Percentiles rank a stretch among this genome's conserved stretches.
Evolutionary conservation across 345 rosid species (phyloP).

Genomic region (Sonneratia alba): DNA sequence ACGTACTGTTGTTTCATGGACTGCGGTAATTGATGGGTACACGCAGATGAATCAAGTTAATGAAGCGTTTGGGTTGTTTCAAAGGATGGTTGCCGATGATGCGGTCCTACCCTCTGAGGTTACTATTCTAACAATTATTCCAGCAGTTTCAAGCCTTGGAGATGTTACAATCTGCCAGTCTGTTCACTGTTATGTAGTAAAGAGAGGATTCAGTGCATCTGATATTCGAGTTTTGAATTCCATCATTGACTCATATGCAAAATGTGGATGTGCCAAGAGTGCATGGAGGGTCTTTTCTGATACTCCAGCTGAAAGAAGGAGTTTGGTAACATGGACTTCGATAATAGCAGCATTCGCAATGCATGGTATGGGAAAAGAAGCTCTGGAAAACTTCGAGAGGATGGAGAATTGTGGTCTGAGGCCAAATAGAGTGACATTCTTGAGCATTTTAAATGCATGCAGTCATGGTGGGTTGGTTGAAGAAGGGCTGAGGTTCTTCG

Average conservation of each 20-base stretch:
- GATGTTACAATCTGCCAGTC: constrained; percentile 38
- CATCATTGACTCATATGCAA: constrained; percentile 58
- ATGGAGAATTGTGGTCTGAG: constrained; percentile 51
- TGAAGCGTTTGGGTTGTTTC: constrained; percentile 58
- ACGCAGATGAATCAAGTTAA: constrained; percentile 30
- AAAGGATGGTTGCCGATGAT: constrained; percentile 48
- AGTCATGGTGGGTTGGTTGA: constrained; percentile 84
- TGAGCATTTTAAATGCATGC: constrained; percentile 72
- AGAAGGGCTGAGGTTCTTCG: constrained; percentile 52
- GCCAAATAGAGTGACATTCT: constrained; percentile 60
- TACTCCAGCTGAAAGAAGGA: constrained; percentile 31
- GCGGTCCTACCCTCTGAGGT: constrained; percentile 47
- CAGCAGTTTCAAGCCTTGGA: constrained; percentile 45
- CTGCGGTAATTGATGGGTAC: constrained; percentile 71
- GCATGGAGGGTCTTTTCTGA: constrained; percentile 48
- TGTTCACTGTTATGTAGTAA: constrained; percentile 52
- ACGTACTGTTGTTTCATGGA: constrained; percentile 69
- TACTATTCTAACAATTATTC: constrained; percentile 57
- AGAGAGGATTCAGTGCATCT: constrained; percentile 38
- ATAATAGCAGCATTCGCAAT: constrained; percentile 70
- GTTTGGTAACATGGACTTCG: constrained; percentile 74
- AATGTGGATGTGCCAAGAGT: constrained; percentile 61
- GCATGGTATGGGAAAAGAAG: constrained; percentile 82
- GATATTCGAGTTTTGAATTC: constrained; percentile 63
- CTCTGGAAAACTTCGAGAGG: constrained; percentile 36